Conservation (phyloP, 345 rosid species). For the Isatis tinctoria region DNA sequence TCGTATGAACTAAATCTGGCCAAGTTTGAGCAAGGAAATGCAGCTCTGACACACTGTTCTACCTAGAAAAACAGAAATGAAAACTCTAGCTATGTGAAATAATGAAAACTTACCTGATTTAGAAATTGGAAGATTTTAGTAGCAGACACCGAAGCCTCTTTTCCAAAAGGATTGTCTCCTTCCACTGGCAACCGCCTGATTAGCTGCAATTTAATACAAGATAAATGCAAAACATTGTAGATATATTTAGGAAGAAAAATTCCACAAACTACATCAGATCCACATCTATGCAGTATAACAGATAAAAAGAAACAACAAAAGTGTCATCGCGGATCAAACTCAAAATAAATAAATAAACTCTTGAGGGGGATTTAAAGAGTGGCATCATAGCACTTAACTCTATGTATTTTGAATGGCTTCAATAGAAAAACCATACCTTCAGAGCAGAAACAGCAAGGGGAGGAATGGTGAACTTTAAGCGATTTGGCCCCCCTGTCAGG, state of each 20-base stretch:
- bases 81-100: not conserved
- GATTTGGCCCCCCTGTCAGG: conserved; percentile 88
- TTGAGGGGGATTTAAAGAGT: not conserved
- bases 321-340: conserved; percentile 4
- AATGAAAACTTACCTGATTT: conserved; percentile 57
- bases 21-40: not conserved
- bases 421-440: conserved; percentile 52
- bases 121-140: conserved; percentile 89
- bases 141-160: conserved; percentile 66
- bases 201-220: conserved; percentile 42
- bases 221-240: not conserved
- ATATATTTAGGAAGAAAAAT: not conserved
- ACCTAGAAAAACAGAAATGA: conserved; percentile 4
- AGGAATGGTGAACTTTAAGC: conserved; percentile 86
- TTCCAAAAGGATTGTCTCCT: conserved; percentile 89
- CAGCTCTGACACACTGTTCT: not conserved
- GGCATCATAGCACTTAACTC: not conserved
- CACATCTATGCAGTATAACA: not conserved
- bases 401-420: conserved; percentile 4
- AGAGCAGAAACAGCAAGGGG: conserved; percentile 85
- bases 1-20: not conserved
- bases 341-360: not conserved
- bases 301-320: conserved; percentile 3
- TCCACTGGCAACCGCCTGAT: conserved; percentile 80
- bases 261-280: conserved; percentile 12